phyloP scores from a whole-genome alignment of 163 green algal genomes.

The Chlamydomonas reinhardtii region DNA sequence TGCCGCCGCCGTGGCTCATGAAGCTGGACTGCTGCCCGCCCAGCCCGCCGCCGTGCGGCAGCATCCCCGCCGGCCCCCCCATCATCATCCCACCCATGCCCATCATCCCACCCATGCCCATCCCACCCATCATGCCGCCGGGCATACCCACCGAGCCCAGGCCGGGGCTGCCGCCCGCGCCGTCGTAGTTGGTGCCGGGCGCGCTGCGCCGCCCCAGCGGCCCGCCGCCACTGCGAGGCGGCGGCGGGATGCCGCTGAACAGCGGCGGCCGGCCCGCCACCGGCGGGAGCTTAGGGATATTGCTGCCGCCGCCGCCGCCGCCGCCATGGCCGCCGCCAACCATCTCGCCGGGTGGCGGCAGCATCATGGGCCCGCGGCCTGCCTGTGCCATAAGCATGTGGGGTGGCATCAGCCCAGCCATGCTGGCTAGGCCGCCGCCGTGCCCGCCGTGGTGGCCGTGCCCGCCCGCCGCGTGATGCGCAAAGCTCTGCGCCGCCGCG shows the following conservation, averaged over 20 bases:
- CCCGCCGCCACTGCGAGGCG: no score
- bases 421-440: slow-evolving; percentile 50
- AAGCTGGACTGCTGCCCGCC: background rate
- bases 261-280: slow-evolving; percentile 18
- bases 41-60: background rate
- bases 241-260: background rate
- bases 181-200: background rate
- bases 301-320: background rate
- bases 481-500: slow-evolving; percentile 55
- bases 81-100: slow-evolving; percentile 2
- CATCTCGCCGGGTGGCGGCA: background rate
- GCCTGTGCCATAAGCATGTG: slow-evolving; percentile 37
- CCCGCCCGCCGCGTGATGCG: slow-evolving; percentile 21
- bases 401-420: slow-evolving; percentile 55
- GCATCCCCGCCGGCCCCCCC: background rate
- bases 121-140: slow-evolving; percentile 4
- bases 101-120: slow-evolving; percentile 28
- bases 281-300: slow-evolving; percentile 46
- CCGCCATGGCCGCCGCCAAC: background rate
- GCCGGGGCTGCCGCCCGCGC: background rate
- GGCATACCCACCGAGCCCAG: no score
- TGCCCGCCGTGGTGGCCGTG: background rate
- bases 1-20: background rate
- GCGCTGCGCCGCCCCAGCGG: no score
- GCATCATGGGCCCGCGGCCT: no score